These are phyloP conservation scores for Cryptococcus sp. DNA, from an alignment of 1,284 basidiomycete genomes.

Conservation along the genomic window DNA sequence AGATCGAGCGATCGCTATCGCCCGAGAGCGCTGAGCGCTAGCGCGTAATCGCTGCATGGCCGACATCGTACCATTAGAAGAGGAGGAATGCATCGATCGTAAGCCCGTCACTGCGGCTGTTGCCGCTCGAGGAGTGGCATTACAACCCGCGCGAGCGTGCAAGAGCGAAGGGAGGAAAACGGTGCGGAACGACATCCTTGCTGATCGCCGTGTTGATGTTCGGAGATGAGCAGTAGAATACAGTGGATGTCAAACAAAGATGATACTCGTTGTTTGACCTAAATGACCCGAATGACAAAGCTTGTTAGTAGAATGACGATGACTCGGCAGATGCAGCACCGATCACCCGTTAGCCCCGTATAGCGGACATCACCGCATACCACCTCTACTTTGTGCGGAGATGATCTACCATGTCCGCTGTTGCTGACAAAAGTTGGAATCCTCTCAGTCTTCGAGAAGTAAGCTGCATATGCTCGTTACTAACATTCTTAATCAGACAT, in stretches of 20 bases:
- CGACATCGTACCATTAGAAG: neutral
- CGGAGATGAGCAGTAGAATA: conserved; percentile 6
- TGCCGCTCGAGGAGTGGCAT: neutral
- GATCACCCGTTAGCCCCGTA: too few species aligned
- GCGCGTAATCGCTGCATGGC: neutral
- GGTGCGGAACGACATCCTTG: conserved; percentile 21
- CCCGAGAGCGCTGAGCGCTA: conserved; percentile 2
- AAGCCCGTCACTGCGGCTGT: neutral
- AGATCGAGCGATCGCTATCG: conserved; percentile 19
- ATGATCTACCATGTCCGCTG: too few species aligned
- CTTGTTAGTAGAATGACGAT: too few species aligned
- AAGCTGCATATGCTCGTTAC: too few species aligned
- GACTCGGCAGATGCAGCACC: too few species aligned
- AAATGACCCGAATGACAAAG: neutral
- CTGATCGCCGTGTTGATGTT: neutral
- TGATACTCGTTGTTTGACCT: neutral
- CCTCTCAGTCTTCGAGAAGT: too few species aligned
- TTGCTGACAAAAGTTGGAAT: too few species aligned
- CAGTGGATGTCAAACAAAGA: conserved; percentile 8
- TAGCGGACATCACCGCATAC: too few species aligned
- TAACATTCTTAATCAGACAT: too few species aligned
- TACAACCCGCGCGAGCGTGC: conserved; percentile 18
- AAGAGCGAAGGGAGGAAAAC: conserved; percentile 20
- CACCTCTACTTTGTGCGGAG: too few species aligned
- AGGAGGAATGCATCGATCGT: conserved; percentile 16